Evolutionary conservation across 2,329 filamentous ascomycete species (phyloP), one percentile per base, ranked within the genome.

Genomic region (Didymella exigua): DNA sequence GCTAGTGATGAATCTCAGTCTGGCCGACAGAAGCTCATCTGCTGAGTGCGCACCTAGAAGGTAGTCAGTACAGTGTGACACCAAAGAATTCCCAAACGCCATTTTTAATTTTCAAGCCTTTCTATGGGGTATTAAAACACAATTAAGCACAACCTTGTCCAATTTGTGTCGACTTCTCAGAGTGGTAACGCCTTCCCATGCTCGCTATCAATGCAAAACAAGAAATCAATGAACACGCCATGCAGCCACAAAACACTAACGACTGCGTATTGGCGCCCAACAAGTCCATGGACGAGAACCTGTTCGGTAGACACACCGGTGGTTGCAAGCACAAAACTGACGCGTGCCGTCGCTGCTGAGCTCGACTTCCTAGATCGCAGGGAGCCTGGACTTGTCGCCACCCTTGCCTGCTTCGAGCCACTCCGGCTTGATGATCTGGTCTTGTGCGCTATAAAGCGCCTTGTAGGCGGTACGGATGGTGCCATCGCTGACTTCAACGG

Each of bases 381-480:
- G 53, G 2, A 56, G 48, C 31, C 48, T 88, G 37, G 84, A 84
- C 75, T 90, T 82, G 63, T 87, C 87, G 31, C 87, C 90, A 54
- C 89, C 89, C 55, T 87, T 86, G 14, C 48, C 40, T 18, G 42
- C 42, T 49, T 84, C 82, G 49, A 93, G 82, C 86, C 91, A 93
- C 56, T 89, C 86, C 46, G 86, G 80, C 63, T 89, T 86, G 67
- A 97, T 85, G 54, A 99, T 78, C 58, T 85, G 82, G 50, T 93
- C 87, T 45, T 87, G 85, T 43, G 89, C 87, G 16, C 83, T 81
- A 72, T 93, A 93, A 43, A 99, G 82, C 69, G 90, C 87, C 72
- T 95, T 95, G 81, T 98, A 99, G 0, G 93, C 93, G 23, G 91
- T 96, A 69, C 96, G 93, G 67, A 99, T 96, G 0, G 95, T 99